Conservation (phyloP, 2,329 filamentous ascomycete species). For the Myriangium duriaei region DNA sequence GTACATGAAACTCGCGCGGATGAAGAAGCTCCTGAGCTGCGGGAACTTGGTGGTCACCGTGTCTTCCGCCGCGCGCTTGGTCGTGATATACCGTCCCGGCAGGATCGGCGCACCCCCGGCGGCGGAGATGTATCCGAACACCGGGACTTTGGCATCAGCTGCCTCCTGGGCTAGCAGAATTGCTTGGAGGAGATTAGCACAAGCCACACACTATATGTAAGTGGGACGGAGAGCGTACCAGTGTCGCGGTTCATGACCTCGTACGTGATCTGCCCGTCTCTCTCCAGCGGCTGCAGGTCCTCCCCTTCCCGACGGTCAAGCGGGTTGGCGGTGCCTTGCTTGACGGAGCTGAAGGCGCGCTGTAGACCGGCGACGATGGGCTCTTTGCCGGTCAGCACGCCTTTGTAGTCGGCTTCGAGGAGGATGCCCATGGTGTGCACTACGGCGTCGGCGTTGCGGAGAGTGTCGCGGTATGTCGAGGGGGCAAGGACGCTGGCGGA, state of each 20-base stretch:
- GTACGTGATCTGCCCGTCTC: slow-evolving; percentile 73
- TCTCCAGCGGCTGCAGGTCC: slow-evolving; percentile 52
- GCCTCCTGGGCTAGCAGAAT: slow-evolving; percentile 72
- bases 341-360: slow-evolving; percentile 61
- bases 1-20: slow-evolving; percentile 81
- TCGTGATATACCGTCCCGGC: slow-evolving; percentile 73
- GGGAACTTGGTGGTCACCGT: slow-evolving; percentile 14
- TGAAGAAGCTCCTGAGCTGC: slow-evolving; percentile 63
- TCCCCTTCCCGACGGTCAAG: slow-evolving; percentile 48
- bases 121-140: slow-evolving; percentile 82
- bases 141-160: slow-evolving; percentile 47
- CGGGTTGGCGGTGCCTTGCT: slow-evolving; percentile 51
- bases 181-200: slow-evolving; percentile 32
- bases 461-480: slow-evolving; percentile 60
- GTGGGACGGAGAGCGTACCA: slow-evolving; percentile 30
- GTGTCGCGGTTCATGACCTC: slow-evolving; percentile 93
- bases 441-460: slow-evolving; percentile 69
- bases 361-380: slow-evolving; percentile 66
- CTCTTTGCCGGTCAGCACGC: slow-evolving; percentile 70
- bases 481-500: slow-evolving; percentile 79
- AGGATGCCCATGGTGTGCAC: slow-evolving; percentile 95
- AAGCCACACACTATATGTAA: no score
- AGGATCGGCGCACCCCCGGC: slow-evolving; percentile 75
- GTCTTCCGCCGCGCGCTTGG: slow-evolving; percentile 81
- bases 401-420: slow-evolving; percentile 96